phyloP scores from a whole-genome alignment of 495 filamentous ascomycete species.

The Tuber microsphaerosporum region DNA sequence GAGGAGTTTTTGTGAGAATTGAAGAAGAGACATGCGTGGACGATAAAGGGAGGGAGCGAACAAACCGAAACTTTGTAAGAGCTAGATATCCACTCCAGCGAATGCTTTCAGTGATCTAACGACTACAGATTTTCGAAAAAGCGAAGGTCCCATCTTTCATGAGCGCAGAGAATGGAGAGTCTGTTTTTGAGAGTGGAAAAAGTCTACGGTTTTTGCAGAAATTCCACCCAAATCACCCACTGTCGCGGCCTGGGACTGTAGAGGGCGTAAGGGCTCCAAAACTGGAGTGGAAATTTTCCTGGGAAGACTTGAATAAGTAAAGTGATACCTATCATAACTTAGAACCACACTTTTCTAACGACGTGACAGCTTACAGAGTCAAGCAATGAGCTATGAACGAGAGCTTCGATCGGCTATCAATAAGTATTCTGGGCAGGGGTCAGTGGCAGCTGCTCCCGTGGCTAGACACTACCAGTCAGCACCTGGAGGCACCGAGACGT shows the following conservation, averaged over 20 bases:
- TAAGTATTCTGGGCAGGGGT: constrained; percentile 11
- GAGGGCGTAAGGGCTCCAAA: constrained; percentile 48
- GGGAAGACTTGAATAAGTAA: constrained; percentile 59
- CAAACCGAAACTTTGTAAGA: constrained; percentile 51
- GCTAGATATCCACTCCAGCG: no score
- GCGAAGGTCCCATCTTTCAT: constrained; percentile 62
- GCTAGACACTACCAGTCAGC: constrained; percentile 6
- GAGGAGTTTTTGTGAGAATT: constrained; percentile 56
- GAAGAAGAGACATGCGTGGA: constrained; percentile 53
- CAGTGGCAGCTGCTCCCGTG: constrained; percentile 3
- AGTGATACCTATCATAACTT: not conserved
- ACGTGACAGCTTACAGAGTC: constrained; percentile 22
- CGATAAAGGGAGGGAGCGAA: constrained; percentile 49
- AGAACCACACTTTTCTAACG: constrained; percentile 1
- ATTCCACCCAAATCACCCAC: constrained; percentile 70
- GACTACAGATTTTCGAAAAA: constrained; percentile 46
- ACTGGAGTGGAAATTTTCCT: constrained; percentile 68
- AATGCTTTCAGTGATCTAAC: not conserved
- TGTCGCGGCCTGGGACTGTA: constrained; percentile 51
- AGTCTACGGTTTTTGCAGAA: constrained; percentile 66
- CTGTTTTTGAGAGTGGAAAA: constrained; percentile 69
- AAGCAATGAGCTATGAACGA: constrained; percentile 34
- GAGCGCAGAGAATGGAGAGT: constrained; percentile 54
- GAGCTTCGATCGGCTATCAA: constrained; percentile 23
- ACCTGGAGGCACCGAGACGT: constrained; percentile 28